A percentile compares a stretch with the other conserved stretches of the same genome.
Conservation (phyloP, 148 eudicot species). For the Diospyros kaki region DNA sequence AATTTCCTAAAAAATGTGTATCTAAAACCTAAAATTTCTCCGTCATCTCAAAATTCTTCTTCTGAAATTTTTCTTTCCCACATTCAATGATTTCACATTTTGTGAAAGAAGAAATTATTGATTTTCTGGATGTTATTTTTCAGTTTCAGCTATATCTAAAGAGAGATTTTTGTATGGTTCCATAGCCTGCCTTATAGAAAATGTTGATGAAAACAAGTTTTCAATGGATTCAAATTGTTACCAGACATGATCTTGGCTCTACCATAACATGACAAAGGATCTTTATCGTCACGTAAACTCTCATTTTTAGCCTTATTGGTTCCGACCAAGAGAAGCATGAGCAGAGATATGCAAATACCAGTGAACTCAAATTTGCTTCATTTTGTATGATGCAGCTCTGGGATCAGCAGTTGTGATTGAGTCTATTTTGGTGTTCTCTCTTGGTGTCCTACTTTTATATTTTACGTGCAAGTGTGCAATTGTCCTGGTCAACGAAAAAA, state of each 20-base stretch:
- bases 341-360: not conserved
- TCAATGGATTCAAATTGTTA: not conserved
- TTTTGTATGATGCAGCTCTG: conserved; percentile 43
- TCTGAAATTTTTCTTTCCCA: not conserved
- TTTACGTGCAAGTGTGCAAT: conserved; percentile 80
- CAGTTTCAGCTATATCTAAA: not conserved
- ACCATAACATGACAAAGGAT: not conserved
- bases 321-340: not conserved
- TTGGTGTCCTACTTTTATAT: conserved; percentile 55
- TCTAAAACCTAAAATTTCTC: not conserved
- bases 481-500: conserved; percentile 48
- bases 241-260: not conserved
- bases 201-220: too few species aligned
- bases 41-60: not conserved
- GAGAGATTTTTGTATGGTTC: too few species aligned
- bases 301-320: not conserved
- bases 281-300: not conserved
- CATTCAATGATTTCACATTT: not conserved
- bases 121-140: not conserved
- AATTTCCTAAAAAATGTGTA: not conserved
- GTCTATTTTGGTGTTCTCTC: conserved; percentile 47
- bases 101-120: not conserved
- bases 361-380: conserved; percentile 7
- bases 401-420: conserved; percentile 70
- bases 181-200: not conserved